Conservation (phyloP, 768 basidiomycete genomes). For the Xanthoconium stramineum region DNA sequence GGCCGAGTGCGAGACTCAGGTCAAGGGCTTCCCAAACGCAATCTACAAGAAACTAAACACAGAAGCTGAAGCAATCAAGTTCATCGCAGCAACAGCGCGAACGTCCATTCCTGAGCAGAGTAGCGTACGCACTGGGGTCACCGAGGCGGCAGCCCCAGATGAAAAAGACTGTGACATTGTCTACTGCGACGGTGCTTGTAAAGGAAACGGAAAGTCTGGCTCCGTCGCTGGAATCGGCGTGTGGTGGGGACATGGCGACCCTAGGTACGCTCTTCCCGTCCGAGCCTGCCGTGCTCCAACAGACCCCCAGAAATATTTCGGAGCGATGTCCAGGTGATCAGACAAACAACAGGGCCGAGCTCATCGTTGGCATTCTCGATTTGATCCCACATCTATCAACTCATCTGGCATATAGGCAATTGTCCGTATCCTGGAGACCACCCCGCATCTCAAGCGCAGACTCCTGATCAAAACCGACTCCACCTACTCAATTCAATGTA, state of each 20-base stretch:
- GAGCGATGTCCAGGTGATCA: slow-evolving; percentile 82
- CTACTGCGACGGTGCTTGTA: slow-evolving; percentile 87
- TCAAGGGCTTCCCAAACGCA: slow-evolving; percentile 60
- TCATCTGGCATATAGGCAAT: slow-evolving; percentile 67
- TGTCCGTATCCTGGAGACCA: slow-evolving; percentile 72
- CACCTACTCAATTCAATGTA: slow-evolving; percentile 78
- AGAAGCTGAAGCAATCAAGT: slow-evolving; percentile 56
- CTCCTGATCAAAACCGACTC: slow-evolving; percentile 86
- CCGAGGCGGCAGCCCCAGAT: slow-evolving; percentile 18
- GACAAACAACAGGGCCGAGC: slow-evolving; percentile 87
- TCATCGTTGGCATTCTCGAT: slow-evolving; percentile 55
- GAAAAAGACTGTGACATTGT: slow-evolving; percentile 47
- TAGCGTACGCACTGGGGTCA: background rate
- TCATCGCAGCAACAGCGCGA: slow-evolving; percentile 33
- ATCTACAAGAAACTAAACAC: slow-evolving; percentile 66
- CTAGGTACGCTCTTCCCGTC: slow-evolving; percentile 38
- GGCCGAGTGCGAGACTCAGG: slow-evolving; percentile 69
- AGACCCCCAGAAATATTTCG: slow-evolving; percentile 61
- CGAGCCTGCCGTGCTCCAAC: background rate
- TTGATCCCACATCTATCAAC: background rate
- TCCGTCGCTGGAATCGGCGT: slow-evolving; percentile 83
- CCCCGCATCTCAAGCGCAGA: slow-evolving; percentile 50
- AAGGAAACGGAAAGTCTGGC: slow-evolving; percentile 68
- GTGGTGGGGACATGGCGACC: slow-evolving; percentile 76
- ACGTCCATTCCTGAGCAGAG: background rate